Evolutionary conservation across 805 yeast genomes (phyloP), one percentile per base, ranked within the genome.

Genomic region (Zygotorulaspora sp.): DNA sequence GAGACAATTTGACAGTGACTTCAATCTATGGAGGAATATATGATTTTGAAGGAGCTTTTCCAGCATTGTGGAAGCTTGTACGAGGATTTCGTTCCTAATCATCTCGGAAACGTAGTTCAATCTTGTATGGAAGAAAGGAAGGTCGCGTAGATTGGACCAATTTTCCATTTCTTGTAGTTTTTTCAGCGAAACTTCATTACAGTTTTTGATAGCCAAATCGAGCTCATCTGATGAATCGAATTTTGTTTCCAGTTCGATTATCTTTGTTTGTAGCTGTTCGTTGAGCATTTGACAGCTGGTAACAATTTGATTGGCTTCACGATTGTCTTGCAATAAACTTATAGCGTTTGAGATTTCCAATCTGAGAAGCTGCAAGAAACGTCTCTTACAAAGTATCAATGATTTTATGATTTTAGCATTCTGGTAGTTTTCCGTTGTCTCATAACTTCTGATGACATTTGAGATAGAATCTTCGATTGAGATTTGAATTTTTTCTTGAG

Each of bases 201-300:
- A 63, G 5, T 79, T 68, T 11, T 69, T 71, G 20, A 62, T 55
- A 5, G 64, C 55, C 10, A 77, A 50, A 4, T 77, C 71, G 24
- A 67, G 58, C 45, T 80, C 85, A 31, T 78, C 83, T 2, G 72
- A 70, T 23, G 66, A 52, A 25, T 66, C 64, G 45, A 75, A 79
- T 36, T 72, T 68, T 0, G 47, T 33, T 48, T 81, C 84, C 36
- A 80, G 52, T 15, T 72, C 73, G 5, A 55, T 53, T n/a, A 81
- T 70, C 44, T 79, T 79, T 44, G 41, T 67, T 66, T 35, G 53
- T 61, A 31, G 63, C 52, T 35, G 67, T 36, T 36, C 51, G 10
- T 34, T 49, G 26, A 35, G 57, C 47, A 34, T 47, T 27, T 32
- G 51, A 45, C 55, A 62, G 42, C 41, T 42, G 35, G 48, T 38